phyloP scores from a whole-genome alignment of 2,329 filamentous ascomycete genomes.

The Botrytis elliptica region DNA sequence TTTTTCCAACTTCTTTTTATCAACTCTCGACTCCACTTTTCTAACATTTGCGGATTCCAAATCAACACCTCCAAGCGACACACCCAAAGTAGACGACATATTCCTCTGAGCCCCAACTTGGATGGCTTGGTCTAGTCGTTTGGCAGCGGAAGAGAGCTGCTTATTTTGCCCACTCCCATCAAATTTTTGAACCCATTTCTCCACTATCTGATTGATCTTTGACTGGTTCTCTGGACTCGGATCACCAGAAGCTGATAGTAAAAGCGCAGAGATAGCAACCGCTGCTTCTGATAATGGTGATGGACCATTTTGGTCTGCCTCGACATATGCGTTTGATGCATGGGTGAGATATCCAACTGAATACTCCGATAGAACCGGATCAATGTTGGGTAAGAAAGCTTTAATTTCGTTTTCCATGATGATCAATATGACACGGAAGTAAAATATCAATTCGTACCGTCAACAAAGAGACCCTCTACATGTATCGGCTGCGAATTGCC shows the following conservation, averaged over 20 bases:
- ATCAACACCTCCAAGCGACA: slow-evolving; percentile 81
- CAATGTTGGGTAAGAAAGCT: slow-evolving; percentile 79
- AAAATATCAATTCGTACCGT: neutral
- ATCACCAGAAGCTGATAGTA: slow-evolving; percentile 90
- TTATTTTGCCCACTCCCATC: slow-evolving; percentile 66
- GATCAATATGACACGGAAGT: neutral
- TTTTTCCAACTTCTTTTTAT: slow-evolving; percentile 98
- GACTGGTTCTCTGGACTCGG: slow-evolving; percentile 69
- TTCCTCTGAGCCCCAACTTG: slow-evolving; percentile 92
- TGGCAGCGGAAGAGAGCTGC: slow-evolving; percentile 73
- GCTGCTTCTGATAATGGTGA: slow-evolving; percentile 85
- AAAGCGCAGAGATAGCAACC: slow-evolving; percentile 77
- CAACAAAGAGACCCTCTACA: neutral
- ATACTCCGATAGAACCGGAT: slow-evolving; percentile 86
- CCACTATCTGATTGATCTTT: slow-evolving; percentile 78
- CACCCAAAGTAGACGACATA: slow-evolving; percentile 91
- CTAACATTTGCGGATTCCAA: slow-evolving; percentile 88
- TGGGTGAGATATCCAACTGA: slow-evolving; percentile 92
- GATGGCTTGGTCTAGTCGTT: slow-evolving; percentile 87
- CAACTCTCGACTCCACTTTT: slow-evolving; percentile 96
- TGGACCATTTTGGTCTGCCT: slow-evolving; percentile 65
- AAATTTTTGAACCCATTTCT: slow-evolving; percentile 84
- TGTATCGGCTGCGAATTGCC: slow-evolving; percentile 3
- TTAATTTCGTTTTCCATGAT: slow-evolving; percentile 86
- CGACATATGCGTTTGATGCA: slow-evolving; percentile 80